Conservation (phyloP, 768 basidiomycete genomes). For the Agaricus subrufescens region DNA sequence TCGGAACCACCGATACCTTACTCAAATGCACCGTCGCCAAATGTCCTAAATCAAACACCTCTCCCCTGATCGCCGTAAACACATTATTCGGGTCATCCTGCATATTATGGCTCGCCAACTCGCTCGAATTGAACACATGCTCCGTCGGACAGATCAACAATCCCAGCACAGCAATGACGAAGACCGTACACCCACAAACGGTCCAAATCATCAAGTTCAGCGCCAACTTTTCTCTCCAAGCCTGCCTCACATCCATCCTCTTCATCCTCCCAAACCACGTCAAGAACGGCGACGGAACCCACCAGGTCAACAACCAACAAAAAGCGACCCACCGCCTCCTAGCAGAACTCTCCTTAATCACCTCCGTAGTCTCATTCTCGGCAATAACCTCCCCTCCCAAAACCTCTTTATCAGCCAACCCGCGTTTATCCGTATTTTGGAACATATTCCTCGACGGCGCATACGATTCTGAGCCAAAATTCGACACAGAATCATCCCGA, state of each 20-base stretch:
- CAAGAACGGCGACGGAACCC: conserved; percentile 74
- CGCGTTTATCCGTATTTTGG: conserved; percentile 73
- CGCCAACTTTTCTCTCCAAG: conserved; percentile 96
- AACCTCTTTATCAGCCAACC: conserved; percentile 73
- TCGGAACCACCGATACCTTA: conserved; percentile 66
- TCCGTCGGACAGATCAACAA: conserved; percentile 91
- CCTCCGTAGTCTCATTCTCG: conserved; percentile 86
- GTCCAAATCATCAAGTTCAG: conserved; percentile 97
- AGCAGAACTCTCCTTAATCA: conserved; percentile 76
- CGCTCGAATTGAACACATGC: conserved; percentile 79
- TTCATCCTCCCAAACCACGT: conserved; percentile 86
- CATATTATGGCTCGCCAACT: conserved; percentile 71
- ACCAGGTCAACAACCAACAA: conserved; percentile 89
- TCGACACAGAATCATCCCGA: conserved; percentile 72
- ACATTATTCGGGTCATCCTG: conserved; percentile 66
- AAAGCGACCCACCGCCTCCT: conserved; percentile 84
- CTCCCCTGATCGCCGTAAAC: conserved; percentile 82
- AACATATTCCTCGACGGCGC: conserved; percentile 97
- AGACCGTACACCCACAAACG: conserved; percentile 80
- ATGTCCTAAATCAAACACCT: conserved; percentile 83
- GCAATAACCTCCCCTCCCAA: conserved; percentile 73
- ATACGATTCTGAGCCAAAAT: conserved; percentile 89
- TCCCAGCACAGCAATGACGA: conserved; percentile 89
- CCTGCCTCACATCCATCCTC: conserved; percentile 87
- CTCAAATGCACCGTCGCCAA: conserved; percentile 65